These are phyloP conservation scores for Ceratobasidium sp. DNA, from an alignment of 1,284 basidiomycete genomes.

Conservation along the genomic window DNA sequence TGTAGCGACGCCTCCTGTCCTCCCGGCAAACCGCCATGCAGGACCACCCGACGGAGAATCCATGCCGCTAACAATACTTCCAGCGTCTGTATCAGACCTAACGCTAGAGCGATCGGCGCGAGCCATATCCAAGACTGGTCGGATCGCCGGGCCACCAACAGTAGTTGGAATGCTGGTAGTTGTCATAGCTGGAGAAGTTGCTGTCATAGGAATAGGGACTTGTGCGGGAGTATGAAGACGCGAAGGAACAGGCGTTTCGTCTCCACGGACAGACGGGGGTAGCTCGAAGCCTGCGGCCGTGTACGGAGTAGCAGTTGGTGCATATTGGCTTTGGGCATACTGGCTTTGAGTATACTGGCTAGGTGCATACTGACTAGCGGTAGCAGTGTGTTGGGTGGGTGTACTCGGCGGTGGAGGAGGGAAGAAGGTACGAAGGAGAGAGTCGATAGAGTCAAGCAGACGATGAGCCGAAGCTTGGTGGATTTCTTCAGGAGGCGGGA, in stretches of 20 bases:
- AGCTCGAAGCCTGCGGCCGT: slow-evolving; percentile 25
- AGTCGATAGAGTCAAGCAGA: slow-evolving; percentile 14
- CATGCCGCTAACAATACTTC: slow-evolving; percentile 26
- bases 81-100: slow-evolving; percentile 24
- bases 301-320: slow-evolving; percentile 17
- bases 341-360: neutral
- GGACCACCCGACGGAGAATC: slow-evolving; percentile 20
- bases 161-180: slow-evolving; percentile 11
- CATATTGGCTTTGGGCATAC: neutral
- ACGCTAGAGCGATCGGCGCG: slow-evolving; percentile 32
- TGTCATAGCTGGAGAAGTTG: slow-evolving; percentile 18
- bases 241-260: slow-evolving; percentile 31
- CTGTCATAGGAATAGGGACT: neutral
- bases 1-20: neutral
- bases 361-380: neutral
- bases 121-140: slow-evolving; percentile 30
- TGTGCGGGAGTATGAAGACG: slow-evolving; percentile 22
- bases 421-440: slow-evolving; percentile 24
- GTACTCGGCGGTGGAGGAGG: slow-evolving; percentile 26
- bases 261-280: neutral
- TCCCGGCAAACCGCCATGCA: slow-evolving; percentile 31
- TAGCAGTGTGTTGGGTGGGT: neutral
- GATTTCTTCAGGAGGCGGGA: neutral
- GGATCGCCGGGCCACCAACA: neutral
- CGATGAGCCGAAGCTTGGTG: slow-evolving; percentile 15